A percentile compares a stretch with the other conserved stretches of the same genome.
Conservation (phyloP, 345 rosid genomes). For the Hibiscus mutabilis region DNA sequence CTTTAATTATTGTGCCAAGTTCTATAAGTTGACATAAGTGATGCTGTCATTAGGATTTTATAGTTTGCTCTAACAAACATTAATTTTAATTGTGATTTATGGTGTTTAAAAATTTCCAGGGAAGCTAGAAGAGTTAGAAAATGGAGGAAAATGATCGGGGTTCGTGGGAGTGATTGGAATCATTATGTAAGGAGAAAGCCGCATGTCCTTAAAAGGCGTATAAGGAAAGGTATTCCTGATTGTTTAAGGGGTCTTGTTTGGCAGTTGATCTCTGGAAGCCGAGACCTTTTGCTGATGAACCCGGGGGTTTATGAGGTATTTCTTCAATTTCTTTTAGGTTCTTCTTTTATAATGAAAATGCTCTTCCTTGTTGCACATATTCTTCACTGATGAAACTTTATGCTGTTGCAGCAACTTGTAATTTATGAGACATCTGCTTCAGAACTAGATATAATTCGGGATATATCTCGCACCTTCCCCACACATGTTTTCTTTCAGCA, state of each 20-base stretch:
- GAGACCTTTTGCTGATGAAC: slow-evolving; percentile 91
- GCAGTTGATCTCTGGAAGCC: slow-evolving; percentile 93
- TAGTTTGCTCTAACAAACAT: neutral
- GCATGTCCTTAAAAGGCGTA: slow-evolving; percentile 78
- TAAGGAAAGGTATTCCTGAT: slow-evolving; percentile 92
- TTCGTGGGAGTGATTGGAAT: slow-evolving; percentile 97
- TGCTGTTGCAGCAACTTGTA: slow-evolving; percentile 70
- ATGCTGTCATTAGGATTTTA: slow-evolving; percentile 1
- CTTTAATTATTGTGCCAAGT: neutral
- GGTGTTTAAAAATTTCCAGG: slow-evolving; percentile 32
- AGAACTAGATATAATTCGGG: slow-evolving; percentile 86
- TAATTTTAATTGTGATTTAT: slow-evolving; percentile 12
- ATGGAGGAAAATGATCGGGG: slow-evolving; percentile 99
- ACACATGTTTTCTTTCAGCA: slow-evolving; percentile 97
- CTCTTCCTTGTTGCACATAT: neutral
- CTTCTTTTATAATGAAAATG: neutral
- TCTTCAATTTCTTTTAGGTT: neutral
- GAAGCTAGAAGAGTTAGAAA: slow-evolving; percentile 80
- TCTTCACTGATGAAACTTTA: neutral
- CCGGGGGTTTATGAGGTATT: slow-evolving; percentile 88
- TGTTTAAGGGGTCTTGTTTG: slow-evolving; percentile 98
- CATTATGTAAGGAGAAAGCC: slow-evolving; percentile 79
- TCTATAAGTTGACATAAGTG: neutral
- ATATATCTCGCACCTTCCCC: slow-evolving; percentile 91
- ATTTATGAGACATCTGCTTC: slow-evolving; percentile 89